A percentile compares a stretch with the other conserved stretches of the same genome.
Evolutionary conservation across 192 early-diverging fungal genomes (phyloP).

Genomic region (Diversispora eburnea): DNA sequence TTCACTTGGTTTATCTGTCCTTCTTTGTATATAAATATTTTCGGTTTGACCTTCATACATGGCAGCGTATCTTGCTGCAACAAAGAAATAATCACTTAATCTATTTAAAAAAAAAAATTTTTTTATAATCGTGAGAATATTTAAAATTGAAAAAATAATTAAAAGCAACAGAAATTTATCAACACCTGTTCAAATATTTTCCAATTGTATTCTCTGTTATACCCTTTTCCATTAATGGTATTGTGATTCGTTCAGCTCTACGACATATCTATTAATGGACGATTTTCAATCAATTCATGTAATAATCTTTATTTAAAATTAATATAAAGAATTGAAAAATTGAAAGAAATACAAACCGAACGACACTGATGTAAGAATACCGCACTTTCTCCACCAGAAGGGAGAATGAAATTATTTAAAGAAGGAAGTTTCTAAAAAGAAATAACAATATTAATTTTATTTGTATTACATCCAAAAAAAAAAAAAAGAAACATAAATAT

Average conservation of each 20-base stretch:
- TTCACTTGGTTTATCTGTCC: constrained; percentile 15
- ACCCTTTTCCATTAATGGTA: constrained; percentile 61
- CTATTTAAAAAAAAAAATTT: constrained; percentile 21
- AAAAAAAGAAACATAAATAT: background rate
- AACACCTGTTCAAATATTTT: constrained; percentile 67
- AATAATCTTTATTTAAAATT: background rate
- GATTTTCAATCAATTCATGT: background rate
- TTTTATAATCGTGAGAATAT: background rate
- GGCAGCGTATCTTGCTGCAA: constrained; percentile 79
- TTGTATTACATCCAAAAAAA: too few species aligned
- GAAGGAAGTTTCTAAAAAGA: constrained; percentile 37
- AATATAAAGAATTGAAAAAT: background rate
- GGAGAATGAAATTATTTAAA: constrained; percentile 44
- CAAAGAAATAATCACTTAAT: constrained; percentile 90
- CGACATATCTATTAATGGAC: constrained; percentile 54
- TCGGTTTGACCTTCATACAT: constrained; percentile 67
- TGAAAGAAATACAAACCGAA: constrained; percentile 44
- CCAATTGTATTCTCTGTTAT: constrained; percentile 56
- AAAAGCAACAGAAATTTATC: background rate
- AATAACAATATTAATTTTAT: background rate
- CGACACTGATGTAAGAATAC: constrained; percentile 81
- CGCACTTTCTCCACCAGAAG: constrained; percentile 81
- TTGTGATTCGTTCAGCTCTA: constrained; percentile 78
- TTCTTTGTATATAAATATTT: constrained; percentile 63
- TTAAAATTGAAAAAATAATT: background rate